Base-by-base conservation (phyloP, 129 eudicot genomes). In the Deinandra increscens region DNA sequence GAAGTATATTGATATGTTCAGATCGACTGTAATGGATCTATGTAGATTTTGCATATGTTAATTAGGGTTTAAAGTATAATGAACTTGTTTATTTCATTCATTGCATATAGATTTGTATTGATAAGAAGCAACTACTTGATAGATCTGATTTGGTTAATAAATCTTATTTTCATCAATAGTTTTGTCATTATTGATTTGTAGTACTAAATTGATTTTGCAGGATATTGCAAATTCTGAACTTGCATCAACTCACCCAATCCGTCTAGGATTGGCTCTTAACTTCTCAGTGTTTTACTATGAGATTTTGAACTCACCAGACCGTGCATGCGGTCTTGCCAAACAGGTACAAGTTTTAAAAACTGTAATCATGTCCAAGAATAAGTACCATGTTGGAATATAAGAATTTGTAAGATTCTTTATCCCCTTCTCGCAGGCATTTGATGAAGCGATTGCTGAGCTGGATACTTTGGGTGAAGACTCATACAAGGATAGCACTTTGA, bases 241-340 rank as follows among this genome's bases (percentile, higher is more conserved):
- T 62, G 68, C 87, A 49, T 81, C 91, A 70, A 85, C 91, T 9
- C 91, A 85, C 59, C 91, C 91, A 18, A 85, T 85, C 61, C 73
- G 91, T 19, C 85, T 85, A 36, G 90, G 90, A 79, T 74, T 85
- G 67, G 90, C 90, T 69, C 84, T 85, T 15, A 85, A 85, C 84
- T 85, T 85, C 83, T 85, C 91, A 17, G 91, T 85, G 61, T 85
- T 85, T 70, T 85, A 85, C 81, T 85, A 85, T 23, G 91, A 85
- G 81, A 85, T 85, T 64, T 65, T 85, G 78, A 84, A 75, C 75
- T 84, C 89, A 49, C 86, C 89, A 33, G 89, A 84, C 56, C 76
- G 89, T 38, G 89, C 90, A 10, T 85, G 90, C 73, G 82, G 61
- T 51, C 90, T 85, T 48, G 90, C 90, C 50, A 85, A 85, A 71